phyloP scores from a whole-genome alignment of 2,329 filamentous ascomycete genomes.

The Thelonectria olida region DNA sequence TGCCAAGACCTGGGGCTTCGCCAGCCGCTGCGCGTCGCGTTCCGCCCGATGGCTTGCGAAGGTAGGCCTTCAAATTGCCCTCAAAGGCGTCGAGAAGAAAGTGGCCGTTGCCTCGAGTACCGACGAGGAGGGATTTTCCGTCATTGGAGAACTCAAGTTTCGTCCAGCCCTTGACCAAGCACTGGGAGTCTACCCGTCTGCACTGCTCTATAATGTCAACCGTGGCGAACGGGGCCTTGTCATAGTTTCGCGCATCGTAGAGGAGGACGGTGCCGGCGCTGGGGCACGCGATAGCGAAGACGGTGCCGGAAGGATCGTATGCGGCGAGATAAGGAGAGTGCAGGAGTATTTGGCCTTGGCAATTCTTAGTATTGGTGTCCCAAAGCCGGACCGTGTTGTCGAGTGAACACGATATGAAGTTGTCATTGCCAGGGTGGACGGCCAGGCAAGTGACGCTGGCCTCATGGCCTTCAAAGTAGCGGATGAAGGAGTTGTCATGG shows the following conservation, averaged over 20 bases:
- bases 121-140: constrained; percentile 85
- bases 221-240: constrained; percentile 86
- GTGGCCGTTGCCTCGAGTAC: constrained; percentile 85
- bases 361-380: constrained; percentile 84
- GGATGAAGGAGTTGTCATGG: constrained; percentile 95
- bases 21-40: constrained; percentile 63
- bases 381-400: constrained; percentile 94
- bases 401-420: constrained; percentile 89
- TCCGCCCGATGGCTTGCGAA: constrained; percentile 66
- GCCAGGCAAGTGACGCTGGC: constrained; percentile 83
- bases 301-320: constrained; percentile 90
- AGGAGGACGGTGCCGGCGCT: constrained; percentile 82
- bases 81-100: constrained; percentile 95
- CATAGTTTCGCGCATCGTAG: constrained; percentile 93
- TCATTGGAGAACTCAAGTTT: constrained; percentile 97
- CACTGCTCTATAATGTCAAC: constrained; percentile 79
- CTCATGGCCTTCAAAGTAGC: constrained; percentile 94
- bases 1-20: constrained; percentile 53
- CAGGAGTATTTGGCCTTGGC: constrained; percentile 82
- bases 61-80: constrained; percentile 79
- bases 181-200: constrained; percentile 60
- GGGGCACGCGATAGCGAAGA: constrained; percentile 90
- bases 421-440: constrained; percentile 86
- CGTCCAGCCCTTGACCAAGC: constrained; percentile 79
- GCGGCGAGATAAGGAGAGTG: constrained; percentile 83